Evolutionary conservation across 768 basidiomycete species (phyloP).

Genomic region (Hydnomerulius pinastri): DNA sequence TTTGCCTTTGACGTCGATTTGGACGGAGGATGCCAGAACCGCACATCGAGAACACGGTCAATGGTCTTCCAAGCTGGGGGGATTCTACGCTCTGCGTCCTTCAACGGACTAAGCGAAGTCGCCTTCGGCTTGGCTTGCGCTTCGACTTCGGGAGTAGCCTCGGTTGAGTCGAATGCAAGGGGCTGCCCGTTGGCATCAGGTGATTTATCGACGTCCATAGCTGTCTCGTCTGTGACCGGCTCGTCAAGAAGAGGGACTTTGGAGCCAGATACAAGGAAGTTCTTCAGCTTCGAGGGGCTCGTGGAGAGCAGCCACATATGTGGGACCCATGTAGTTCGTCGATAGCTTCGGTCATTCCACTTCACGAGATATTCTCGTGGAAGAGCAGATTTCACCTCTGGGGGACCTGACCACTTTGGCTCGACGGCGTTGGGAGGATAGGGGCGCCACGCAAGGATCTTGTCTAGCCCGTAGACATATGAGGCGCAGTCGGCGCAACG

Average conservation of each 20-base stretch:
- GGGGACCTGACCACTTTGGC: constrained; percentile 40
- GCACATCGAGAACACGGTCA: constrained; percentile 88
- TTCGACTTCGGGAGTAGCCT: constrained; percentile 36
- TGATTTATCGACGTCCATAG: constrained; percentile 30
- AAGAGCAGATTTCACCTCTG: constrained; percentile 58
- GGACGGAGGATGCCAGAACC: constrained; percentile 55
- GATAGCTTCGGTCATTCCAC: constrained; percentile 79
- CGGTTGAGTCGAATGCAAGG: constrained; percentile 45
- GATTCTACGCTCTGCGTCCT: constrained; percentile 74
- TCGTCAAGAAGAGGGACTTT: constrained; percentile 65
- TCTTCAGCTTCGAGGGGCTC: constrained; percentile 65
- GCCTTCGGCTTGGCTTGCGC: constrained; percentile 29
- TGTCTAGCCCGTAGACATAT: constrained; percentile 69
- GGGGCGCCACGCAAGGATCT: constrained; percentile 91
- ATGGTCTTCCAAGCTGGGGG: constrained; percentile 83
- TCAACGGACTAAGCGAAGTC: constrained; percentile 41
- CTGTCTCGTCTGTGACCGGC: constrained; percentile 32
- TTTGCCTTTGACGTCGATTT: constrained; percentile 15
- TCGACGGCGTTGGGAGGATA: constrained; percentile 69
- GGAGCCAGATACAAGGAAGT: constrained; percentile 72
- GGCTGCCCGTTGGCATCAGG: constrained; percentile 21
- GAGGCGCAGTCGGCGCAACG: constrained; percentile 78
- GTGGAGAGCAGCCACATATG: constrained; percentile 86
- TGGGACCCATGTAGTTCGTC: constrained; percentile 84
- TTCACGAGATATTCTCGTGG: constrained; percentile 95